Evolutionary conservation across 768 basidiomycete species (phyloP), one percentile per base, ranked within the genome.

Genomic region (Pisolithus sp.): DNA sequence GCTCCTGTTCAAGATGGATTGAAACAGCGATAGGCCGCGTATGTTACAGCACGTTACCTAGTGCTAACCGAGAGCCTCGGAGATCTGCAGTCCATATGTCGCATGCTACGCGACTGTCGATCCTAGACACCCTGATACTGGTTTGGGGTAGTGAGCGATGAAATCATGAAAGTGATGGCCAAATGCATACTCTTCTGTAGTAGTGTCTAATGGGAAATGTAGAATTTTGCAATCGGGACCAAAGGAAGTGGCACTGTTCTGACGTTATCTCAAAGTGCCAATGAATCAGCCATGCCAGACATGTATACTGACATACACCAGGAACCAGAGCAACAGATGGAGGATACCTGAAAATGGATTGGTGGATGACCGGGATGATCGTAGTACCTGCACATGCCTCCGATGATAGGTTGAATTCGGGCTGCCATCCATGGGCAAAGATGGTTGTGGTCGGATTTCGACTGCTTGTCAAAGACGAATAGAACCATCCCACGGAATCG

Each of bases 41-140:
- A 13, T 36, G 13, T 45, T 18, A 17, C 26, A 47, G 7, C 2
- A 40, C 47, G 50, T 41, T 65, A 82, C 85, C 85, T 54, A 87
- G 63, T 5, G 75, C 76, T 12, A 86, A 69, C 36, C 73, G 68
- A 30, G 68, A 63, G 3, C 71, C 76, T 31, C 66, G 69, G 5
- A 87, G 66, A 62, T 80, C 73, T 31, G 81, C 73, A 2, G 75
- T 66, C 71, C 82, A 79, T 18, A 87, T 68, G 57, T 87, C 85
- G 51, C 77, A 71, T 23, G 78, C 68, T 23, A 60, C 55, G 34
- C 62, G 72, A 62, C 70, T 54, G 63, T 70, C 56, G 62, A 71
- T 53, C 69, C 73, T 58, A 26, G 54, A 53, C 20, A 54, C 40
- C 31, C 56, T 54, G 20, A 55, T 54, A 24, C 63, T 58, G 36